Evolutionary conservation across 108 stramenopile genomes (phyloP), one percentile per base, ranked within the genome.

Genomic region (Nitzschia putrida): DNA sequence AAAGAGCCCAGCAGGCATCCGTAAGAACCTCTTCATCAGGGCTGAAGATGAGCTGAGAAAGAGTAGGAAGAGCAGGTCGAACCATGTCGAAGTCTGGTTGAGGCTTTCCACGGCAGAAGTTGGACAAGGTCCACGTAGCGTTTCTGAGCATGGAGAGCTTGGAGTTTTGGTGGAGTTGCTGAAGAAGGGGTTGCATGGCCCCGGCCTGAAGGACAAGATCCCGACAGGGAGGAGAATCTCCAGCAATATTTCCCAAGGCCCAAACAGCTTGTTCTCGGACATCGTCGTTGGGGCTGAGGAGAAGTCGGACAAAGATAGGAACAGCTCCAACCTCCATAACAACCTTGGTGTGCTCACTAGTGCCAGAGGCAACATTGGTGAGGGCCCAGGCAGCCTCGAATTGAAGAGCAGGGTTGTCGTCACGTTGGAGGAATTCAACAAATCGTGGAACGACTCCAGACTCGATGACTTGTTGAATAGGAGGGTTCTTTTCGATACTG

Each of bases 381-480:
- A 99, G 72, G 13, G 98, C 98, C 99, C 99, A 99, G 7, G 99
- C 98, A 37, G 99, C 97, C 82, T 99, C 99, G 77, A 99, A 99
- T 73, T 98, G 99, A 59, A 98, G 90, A 7, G 91, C 94, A 45
- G 97, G 95, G 66, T 91, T 91, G 66, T 96, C 96, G 43, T 91
- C 93, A 13, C 93, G 76, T 66, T 87, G 88, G 45, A 99, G 76
- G 73, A 99, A 98, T 34, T 34, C 29, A 11, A 98, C 97, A 72
- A 99, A 96, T 57, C 95, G 88, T 22, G 96, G 97, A 42, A 99
- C 97, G 7, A 98, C 97, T 47, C 95, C 95, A 10, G 91, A 72
- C 18, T 98, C 95, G 69, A 98, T 99, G 22, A 99, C 98, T 66
- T 95, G 86, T 29, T 98, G 97, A 73, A 99, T 99, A 16, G 99